phyloP scores from a whole-genome alignment of 2,329 filamentous ascomycete genomes.

The Ilyonectria mors-panacis region DNA sequence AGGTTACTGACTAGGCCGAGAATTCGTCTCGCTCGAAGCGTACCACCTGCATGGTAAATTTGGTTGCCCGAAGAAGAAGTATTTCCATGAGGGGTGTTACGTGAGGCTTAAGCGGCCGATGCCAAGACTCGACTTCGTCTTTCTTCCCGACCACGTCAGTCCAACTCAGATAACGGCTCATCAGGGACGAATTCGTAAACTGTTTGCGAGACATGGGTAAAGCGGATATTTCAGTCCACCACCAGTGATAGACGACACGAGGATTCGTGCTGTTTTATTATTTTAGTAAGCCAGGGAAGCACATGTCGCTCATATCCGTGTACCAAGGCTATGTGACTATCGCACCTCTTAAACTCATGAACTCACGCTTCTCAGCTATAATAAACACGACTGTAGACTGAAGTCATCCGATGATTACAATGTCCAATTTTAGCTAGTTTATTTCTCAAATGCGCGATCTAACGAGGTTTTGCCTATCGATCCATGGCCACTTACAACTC shows the following conservation, averaged over 20 bases:
- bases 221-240: not conserved
- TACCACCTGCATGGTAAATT: constrained; percentile 33
- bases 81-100: constrained; percentile 39
- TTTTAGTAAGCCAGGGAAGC: too few species aligned
- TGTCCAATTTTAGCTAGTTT: not conserved
- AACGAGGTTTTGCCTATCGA: not conserved
- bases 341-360: not conserved
- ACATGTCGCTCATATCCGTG: too few species aligned
- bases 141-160: not conserved
- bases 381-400: not conserved
- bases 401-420: not conserved
- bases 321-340: not conserved
- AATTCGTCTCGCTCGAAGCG: constrained; percentile 18
- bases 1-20: not conserved
- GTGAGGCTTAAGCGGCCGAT: constrained; percentile 38
- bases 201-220: not conserved
- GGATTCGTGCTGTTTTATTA: too few species aligned
- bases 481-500: not conserved
- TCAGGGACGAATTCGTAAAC: not conserved
- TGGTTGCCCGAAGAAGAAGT: constrained; percentile 36
- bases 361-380: not conserved
- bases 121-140: not conserved
- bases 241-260: too few species aligned
- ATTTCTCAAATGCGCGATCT: not conserved
- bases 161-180: not conserved